A percentile compares a stretch with the other conserved stretches of the same genome.
Conservation (phyloP, 805 yeast genomes). For the Naumovozyma castellii region DNA sequence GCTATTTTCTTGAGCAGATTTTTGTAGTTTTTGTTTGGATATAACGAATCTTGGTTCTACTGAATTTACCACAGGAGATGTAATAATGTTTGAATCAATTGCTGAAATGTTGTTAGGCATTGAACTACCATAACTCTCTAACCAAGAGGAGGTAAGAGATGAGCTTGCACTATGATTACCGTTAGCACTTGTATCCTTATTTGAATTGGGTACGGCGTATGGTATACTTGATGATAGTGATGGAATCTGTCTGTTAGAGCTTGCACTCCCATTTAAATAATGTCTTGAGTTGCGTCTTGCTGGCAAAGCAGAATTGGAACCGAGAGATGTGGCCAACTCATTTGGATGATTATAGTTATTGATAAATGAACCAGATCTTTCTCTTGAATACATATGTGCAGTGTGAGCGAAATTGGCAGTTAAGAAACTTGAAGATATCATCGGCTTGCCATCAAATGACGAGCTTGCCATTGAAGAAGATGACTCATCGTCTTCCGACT, state of each 20-base stretch:
- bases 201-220: conserved; percentile 64
- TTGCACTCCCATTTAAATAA: conserved; percentile 4
- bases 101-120: conserved; percentile 35
- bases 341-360: conserved; percentile 9
- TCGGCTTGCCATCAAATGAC: conserved; percentile 3
- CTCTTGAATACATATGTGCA: conserved; percentile 20
- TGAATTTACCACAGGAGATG: conserved; percentile 58
- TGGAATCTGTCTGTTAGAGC: conserved; percentile 18
- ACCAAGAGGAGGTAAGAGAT: conserved; percentile 28
- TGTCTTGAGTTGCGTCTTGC: conserved; percentile 4
- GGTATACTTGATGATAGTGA: conserved; percentile 57
- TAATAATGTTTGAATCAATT: conserved; percentile 51
- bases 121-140: conserved; percentile 29
- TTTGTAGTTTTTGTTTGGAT: conserved; percentile 53
- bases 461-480: conserved; percentile 8
- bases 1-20: conserved; percentile 19
- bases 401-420: conserved; percentile 31
- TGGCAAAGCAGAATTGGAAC: conserved; percentile 91
- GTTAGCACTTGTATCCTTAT: conserved; percentile 19
- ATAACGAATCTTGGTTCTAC: conserved; percentile 84
- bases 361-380: conserved; percentile 18
- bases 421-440: conserved; percentile 25
- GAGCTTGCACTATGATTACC: conserved; percentile 18
- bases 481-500: conserved; percentile 15
- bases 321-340: conserved; percentile 46